Evolutionary conservation across 805 yeast genomes (phyloP).

Genomic region (Lachancea kluyveri): DNA sequence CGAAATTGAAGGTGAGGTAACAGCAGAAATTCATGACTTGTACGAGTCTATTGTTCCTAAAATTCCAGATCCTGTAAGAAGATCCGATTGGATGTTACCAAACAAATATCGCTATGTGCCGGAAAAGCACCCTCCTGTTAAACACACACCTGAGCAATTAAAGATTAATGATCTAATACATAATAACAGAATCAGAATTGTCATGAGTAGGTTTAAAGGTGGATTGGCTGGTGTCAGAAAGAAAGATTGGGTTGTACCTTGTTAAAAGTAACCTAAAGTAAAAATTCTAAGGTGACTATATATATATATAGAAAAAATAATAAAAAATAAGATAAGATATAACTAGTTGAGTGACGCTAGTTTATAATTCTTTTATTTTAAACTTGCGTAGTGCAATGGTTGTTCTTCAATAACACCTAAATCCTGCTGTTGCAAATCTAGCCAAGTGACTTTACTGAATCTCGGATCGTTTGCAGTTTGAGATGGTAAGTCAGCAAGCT

Average conservation of each 20-base stretch:
- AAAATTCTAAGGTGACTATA: slow-evolving; percentile 3
- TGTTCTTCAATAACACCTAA: slow-evolving; percentile 50
- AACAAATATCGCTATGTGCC: slow-evolving; percentile 26
- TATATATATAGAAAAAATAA: slow-evolving; percentile 20
- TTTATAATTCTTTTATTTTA: too few species aligned
- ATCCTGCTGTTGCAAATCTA: slow-evolving; percentile 57
- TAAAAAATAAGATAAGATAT: not conserved
- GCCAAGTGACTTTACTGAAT: slow-evolving; percentile 55
- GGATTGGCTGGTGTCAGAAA: slow-evolving; percentile 30
- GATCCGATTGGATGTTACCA: slow-evolving; percentile 32
- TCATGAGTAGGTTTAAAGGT: slow-evolving; percentile 28
- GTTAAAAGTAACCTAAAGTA: too few species aligned
- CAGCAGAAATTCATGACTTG: slow-evolving; percentile 19
- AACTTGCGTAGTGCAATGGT: slow-evolving; percentile 23
- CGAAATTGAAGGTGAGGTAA: slow-evolving; percentile 7
- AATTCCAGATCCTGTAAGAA: slow-evolving; percentile 24
- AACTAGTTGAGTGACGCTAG: too few species aligned
- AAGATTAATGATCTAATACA: slow-evolving; percentile 27
- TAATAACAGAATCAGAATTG: slow-evolving; percentile 19
- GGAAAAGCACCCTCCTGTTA: slow-evolving; percentile 29
- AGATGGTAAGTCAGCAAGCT: slow-evolving; percentile 31
- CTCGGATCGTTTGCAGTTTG: slow-evolving; percentile 23
- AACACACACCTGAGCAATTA: slow-evolving; percentile 25
- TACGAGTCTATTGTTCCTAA: slow-evolving; percentile 29
- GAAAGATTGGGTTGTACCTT: slow-evolving; percentile 13